Conservation (phyloP, 768 basidiomycete genomes). For the Gymnopilus dilepis region DNA sequence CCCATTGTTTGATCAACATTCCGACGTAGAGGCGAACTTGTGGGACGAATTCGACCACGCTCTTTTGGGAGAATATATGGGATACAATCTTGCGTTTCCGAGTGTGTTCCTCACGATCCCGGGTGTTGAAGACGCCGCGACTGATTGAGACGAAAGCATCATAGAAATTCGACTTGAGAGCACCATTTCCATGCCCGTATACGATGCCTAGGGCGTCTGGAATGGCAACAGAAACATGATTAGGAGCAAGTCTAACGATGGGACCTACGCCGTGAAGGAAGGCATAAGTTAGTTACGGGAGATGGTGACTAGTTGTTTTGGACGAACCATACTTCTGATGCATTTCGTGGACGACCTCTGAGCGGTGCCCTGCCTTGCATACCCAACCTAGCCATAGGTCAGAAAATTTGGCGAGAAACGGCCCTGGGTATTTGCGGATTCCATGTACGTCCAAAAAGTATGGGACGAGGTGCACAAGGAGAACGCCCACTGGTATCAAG, state of each 20-base stretch:
- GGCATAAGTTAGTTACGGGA: neutral
- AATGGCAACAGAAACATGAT: slow-evolving; percentile 78
- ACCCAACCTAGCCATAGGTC: slow-evolving; percentile 76
- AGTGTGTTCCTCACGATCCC: slow-evolving; percentile 77
- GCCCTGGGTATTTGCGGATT: slow-evolving; percentile 71
- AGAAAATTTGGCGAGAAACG: slow-evolving; percentile 71
- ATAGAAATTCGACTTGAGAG: slow-evolving; percentile 80
- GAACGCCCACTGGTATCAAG: slow-evolving; percentile 32
- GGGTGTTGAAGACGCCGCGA: slow-evolving; percentile 79
- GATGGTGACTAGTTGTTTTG: neutral
- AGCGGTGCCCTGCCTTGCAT: slow-evolving; percentile 72
- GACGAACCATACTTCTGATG: slow-evolving; percentile 76
- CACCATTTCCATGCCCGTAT: slow-evolving; percentile 86
- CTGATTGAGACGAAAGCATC: slow-evolving; percentile 79
- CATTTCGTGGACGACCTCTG: slow-evolving; percentile 72
- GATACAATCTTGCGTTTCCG: slow-evolving; percentile 93
- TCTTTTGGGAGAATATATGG: slow-evolving; percentile 85
- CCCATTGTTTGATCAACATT: slow-evolving; percentile 75
- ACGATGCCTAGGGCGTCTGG: slow-evolving; percentile 77
- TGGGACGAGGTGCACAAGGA: slow-evolving; percentile 46
- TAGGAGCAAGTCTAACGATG: slow-evolving; percentile 74
- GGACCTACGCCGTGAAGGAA: slow-evolving; percentile 46
- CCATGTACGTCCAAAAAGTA: slow-evolving; percentile 64
- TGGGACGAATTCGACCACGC: slow-evolving; percentile 85
- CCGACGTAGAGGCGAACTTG: slow-evolving; percentile 67